Evolutionary conservation across 2,329 filamentous ascomycete genomes (phyloP).

Genomic region (Exophiala phaeomuriformis): DNA sequence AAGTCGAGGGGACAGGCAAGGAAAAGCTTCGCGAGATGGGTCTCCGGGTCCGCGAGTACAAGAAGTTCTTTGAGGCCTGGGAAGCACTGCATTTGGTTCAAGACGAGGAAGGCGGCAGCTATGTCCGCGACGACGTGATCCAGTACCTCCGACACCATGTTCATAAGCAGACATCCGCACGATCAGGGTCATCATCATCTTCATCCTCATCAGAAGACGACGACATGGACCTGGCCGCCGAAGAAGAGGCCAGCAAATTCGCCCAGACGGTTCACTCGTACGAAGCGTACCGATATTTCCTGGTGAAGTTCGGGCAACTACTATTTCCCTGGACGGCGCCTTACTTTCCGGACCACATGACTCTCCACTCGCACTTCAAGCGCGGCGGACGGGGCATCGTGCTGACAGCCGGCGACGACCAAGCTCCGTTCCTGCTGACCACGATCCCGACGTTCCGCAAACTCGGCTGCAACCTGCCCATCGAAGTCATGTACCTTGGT

Average conservation of each 20-base stretch:
- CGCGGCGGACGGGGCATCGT: constrained; percentile 40
- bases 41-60: constrained; percentile 36
- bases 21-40: constrained; percentile 37
- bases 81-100: constrained; percentile 28
- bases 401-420: constrained; percentile 40
- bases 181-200: too few species aligned
- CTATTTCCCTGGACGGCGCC: constrained; percentile 34
- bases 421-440: constrained; percentile 40
- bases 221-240: too few species aligned
- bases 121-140: constrained; percentile 38
- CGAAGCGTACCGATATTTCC: constrained; percentile 37
- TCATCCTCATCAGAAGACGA: too few species aligned
- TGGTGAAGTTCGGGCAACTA: constrained; percentile 35
- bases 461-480: constrained; percentile 25
- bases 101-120: constrained; percentile 32
- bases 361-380: constrained; percentile 38
- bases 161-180: constrained; percentile 6
- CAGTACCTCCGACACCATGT: constrained; percentile 33
- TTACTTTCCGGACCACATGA: constrained; percentile 42
- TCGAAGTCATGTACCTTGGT: constrained; percentile 33
- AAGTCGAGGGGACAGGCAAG: constrained; percentile 36
- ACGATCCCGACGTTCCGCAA: constrained; percentile 33
- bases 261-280: constrained; percentile 37
- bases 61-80: constrained; percentile 38
- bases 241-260: constrained; percentile 9